Percentiles rank a stretch among this genome's conserved stretches.
Conservation (phyloP, 164 flowering plant genomes). For the Santalum album region DNA sequence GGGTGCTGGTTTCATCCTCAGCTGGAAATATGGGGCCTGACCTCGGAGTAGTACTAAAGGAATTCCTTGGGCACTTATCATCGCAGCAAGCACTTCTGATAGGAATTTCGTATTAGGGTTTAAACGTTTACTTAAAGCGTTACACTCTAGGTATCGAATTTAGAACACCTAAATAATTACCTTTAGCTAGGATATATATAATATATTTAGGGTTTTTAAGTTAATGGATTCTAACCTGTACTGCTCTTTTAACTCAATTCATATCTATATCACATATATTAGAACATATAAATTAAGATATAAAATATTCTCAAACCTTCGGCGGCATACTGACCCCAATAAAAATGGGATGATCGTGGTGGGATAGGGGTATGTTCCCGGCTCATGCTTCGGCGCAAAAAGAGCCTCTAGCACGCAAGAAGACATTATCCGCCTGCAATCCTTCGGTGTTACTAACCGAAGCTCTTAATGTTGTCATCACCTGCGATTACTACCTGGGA, state of each 20-base stretch:
- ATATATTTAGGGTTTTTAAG: too few species aligned
- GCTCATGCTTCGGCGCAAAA: background rate
- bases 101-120: too few species aligned
- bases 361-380: background rate
- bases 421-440: background rate
- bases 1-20: constrained; percentile 24
- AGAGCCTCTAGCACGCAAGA: background rate
- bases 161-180: too few species aligned
- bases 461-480: background rate
- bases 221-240: too few species aligned
- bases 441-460: background rate
- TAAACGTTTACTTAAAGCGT: too few species aligned
- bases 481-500: background rate
- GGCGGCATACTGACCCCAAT: background rate
- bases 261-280: too few species aligned
- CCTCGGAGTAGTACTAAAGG: background rate
- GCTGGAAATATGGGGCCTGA: background rate
- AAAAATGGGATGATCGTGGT: background rate
- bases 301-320: too few species aligned
- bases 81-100: background rate
- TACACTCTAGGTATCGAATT: too few species aligned
- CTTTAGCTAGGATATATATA: too few species aligned
- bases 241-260: too few species aligned
- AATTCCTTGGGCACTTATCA: background rate
- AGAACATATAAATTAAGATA: too few species aligned